Percentiles rank a stretch among this genome's conserved stretches.
phyloP scores from a whole-genome alignment of 306 rosid species.

The Ammopiptanthus mongolicus region DNA sequence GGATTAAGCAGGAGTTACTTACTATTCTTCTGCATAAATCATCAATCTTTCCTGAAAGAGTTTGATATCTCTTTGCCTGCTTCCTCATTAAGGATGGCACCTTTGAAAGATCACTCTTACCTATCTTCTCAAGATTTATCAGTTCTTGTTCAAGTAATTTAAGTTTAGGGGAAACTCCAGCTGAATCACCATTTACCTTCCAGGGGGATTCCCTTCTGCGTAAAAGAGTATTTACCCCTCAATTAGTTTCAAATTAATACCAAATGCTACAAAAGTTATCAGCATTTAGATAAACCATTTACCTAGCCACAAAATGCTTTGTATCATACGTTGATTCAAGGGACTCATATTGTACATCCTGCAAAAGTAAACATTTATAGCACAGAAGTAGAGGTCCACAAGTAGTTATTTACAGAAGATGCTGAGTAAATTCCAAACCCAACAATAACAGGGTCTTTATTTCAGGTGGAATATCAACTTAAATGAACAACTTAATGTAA shows the following conservation, averaged over 20 bases:
- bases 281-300: constrained; percentile 10
- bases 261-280: constrained; percentile 16
- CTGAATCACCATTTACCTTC: constrained; percentile 81
- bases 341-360: constrained; percentile 84
- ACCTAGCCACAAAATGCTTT: constrained; percentile 84
- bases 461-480: constrained; percentile 1
- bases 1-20: constrained; percentile 15
- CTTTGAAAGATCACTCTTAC: constrained; percentile 57
- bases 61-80: constrained; percentile 84
- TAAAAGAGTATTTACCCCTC: constrained; percentile 18
- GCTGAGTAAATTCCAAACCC: background rate
- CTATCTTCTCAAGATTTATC: constrained; percentile 61
- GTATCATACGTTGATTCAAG: constrained; percentile 50
- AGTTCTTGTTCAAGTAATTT: constrained; percentile 75
- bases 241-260: constrained; percentile 27
- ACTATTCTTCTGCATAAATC: constrained; percentile 79
- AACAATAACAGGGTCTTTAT: background rate
- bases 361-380: constrained; percentile 29
- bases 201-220: constrained; percentile 81
- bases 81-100: constrained; percentile 68
- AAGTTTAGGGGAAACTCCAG: constrained; percentile 70
- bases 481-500: background rate
- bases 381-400: constrained; percentile 9
- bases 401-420: background rate
- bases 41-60: constrained; percentile 76